Evolutionary conservation across 257 asterid genomes (phyloP).

Genomic region (Nicotiana benthamiana): DNA sequence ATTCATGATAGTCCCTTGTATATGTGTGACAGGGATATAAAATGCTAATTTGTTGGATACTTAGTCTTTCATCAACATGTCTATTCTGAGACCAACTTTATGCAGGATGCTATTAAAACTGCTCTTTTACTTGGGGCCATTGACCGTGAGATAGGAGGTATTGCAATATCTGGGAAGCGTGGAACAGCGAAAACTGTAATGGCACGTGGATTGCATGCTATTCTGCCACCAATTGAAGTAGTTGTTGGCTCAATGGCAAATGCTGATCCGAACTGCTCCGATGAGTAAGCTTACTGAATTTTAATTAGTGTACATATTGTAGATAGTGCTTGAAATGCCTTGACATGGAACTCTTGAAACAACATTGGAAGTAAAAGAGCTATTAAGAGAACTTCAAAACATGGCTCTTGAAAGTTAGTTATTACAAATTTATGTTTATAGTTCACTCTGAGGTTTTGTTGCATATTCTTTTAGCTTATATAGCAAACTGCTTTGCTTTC

Average conservation of each 20-base stretch:
- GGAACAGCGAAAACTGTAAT: constrained; percentile 98
- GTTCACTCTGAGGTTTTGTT: neutral
- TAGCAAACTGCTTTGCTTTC: neutral
- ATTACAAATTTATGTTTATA: neutral
- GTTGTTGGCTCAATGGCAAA: constrained; percentile 74
- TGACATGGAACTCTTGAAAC: neutral
- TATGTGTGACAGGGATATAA: neutral
- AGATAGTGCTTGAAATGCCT: neutral
- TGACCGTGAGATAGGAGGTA: constrained; percentile 95
- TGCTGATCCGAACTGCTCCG: constrained; percentile 71
- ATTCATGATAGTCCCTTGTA: neutral
- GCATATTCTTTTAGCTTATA: constrained; percentile 1
- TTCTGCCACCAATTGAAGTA: constrained; percentile 95
- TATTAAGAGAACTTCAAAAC: neutral
- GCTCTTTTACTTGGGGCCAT: constrained; percentile 96
- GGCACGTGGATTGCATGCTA: constrained; percentile 98
- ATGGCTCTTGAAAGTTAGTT: neutral
- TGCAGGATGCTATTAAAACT: constrained; percentile 92
- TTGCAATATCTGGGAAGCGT: constrained; percentile 92
- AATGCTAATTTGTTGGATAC: neutral
- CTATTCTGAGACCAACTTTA: constrained; percentile 15
- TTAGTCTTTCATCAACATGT: neutral
- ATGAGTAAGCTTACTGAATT: constrained; percentile 58
- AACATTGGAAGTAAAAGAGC: neutral
- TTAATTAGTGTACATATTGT: neutral